Evolutionary conservation across 306 rosid species (phyloP), one percentile per base, ranked within the genome.

Genomic region (Parietaria judaica): DNA sequence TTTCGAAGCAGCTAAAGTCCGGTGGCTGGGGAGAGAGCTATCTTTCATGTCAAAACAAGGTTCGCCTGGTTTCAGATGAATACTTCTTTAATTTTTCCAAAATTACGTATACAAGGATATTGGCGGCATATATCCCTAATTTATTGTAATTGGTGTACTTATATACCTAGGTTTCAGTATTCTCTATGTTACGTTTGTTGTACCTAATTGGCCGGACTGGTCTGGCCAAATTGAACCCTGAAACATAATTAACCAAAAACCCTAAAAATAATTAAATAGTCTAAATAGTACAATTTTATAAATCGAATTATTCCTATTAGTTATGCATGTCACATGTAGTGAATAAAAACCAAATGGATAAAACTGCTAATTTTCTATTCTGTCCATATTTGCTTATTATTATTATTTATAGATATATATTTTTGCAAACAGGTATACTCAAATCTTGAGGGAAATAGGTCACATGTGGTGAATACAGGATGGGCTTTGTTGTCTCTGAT

Each of bases 11-110:
- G 74, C 84, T 86, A 15, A 71, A 80, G 36, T 81, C 87, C 48
- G 97, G 97, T 76, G 95, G 97, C 45, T 89, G 97, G 95, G 89
- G 76, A 76, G 97, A 89, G 78, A 89, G 97, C 64, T 89, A 89
- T 62, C 80, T 86, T 60, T 89, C 95, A 36, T 77, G 89, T 78
- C 97, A 89, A 80, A 82, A 89, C 67, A 89, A 86, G 97, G 97
- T 80, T 6, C 52, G 60, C 9, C 56, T 76, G 72, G 31, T 14
- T 51, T 36, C 3, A 13, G 14, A 35, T 36, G 3, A 58, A 41
- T 53, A 45, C 48, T 53, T 53, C 23, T 52, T 56, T 38, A 50
- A 52, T 63, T 36, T 37, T 35, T 8, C 44, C 12, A 4, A 1
- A 3, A 13, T 36, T 11, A 8, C 44, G n/a, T 35, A 56, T 6